Percentiles rank a stretch among this genome's conserved stretches.
Evolutionary conservation across 139 green algal genomes (phyloP).

Genomic region (Picochlorum sp.): DNA sequence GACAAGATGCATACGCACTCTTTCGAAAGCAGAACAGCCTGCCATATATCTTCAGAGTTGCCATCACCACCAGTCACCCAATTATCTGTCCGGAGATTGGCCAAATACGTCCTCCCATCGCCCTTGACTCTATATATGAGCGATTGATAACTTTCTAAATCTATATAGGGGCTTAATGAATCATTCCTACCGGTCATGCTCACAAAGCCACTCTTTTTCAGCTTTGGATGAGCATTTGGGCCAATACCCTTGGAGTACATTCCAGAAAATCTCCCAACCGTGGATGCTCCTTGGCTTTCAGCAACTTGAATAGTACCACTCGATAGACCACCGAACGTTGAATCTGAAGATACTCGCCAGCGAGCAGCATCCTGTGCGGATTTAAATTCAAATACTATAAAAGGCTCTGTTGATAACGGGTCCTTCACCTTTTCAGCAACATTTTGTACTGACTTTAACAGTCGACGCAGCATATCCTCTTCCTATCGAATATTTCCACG

Average conservation of each 20-base stretch:
- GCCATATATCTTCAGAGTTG: conserved; percentile 43
- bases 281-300: background rate
- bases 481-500: too few relatives aligned
- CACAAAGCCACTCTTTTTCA: conserved; percentile 40
- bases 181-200: conserved; percentile 17
- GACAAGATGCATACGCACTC: background rate
- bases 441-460: too few relatives aligned
- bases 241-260: conserved; percentile 20
- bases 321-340: conserved; percentile 26
- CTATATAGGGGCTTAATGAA: conserved; percentile 2
- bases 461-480: too few relatives aligned
- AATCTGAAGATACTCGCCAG: conserved; percentile 35
- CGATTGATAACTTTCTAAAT: conserved; percentile 39
- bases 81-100: conserved; percentile 45
- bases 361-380: conserved; percentile 20
- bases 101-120: conserved; percentile 51
- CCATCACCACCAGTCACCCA: conserved; percentile 36
- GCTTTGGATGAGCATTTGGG: conserved; percentile 6
- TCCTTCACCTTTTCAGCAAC: conserved; percentile 1
- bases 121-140: conserved; percentile 38
- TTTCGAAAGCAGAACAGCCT: conserved; percentile 49
- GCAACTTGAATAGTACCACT: conserved; percentile 5
- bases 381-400: conserved; percentile 28
- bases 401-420: conserved; percentile 1
- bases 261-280: conserved; percentile 3